Conservation (phyloP, 106 monocot genomes). For the Chionographis japonica region DNA sequence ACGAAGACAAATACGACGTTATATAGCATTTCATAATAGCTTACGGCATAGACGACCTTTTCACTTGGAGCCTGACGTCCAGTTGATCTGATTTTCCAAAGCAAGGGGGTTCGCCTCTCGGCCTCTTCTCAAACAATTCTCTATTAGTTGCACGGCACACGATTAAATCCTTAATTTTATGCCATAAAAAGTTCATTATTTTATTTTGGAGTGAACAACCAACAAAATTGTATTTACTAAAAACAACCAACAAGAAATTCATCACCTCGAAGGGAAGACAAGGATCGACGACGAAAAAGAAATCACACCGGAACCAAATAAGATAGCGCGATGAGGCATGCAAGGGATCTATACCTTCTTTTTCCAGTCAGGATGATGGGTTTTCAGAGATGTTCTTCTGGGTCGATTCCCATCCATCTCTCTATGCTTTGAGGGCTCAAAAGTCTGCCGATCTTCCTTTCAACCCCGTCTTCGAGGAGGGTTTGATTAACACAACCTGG, state of each 20-base stretch:
- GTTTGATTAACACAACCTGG: no score
- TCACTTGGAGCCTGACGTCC: conserved; percentile 22
- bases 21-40: no score
- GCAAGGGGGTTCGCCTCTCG: conserved; percentile 51
- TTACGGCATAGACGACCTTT: conserved; percentile 28
- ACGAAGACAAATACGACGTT: no score
- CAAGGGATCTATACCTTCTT: conserved; percentile 36
- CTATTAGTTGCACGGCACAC: conserved; percentile 48
- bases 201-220: no score
- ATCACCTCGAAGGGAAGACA: neutral
- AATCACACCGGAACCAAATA: no score
- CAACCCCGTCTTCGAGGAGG: no score
- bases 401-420: conserved; percentile 36
- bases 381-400: conserved; percentile 38
- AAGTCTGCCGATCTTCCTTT: no score
- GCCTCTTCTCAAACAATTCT: conserved; percentile 77
- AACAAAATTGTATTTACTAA: no score
- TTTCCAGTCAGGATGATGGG: conserved; percentile 50
- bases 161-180: neutral
- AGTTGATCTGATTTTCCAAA: conserved; percentile 66
- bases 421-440: neutral
- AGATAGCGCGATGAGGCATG: no score
- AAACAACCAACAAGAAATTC: no score
- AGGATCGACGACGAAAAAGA: neutral
- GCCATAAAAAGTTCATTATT: neutral